phyloP scores from a whole-genome alignment of 306 rosid genomes.

The Sesbania bispinosa region DNA sequence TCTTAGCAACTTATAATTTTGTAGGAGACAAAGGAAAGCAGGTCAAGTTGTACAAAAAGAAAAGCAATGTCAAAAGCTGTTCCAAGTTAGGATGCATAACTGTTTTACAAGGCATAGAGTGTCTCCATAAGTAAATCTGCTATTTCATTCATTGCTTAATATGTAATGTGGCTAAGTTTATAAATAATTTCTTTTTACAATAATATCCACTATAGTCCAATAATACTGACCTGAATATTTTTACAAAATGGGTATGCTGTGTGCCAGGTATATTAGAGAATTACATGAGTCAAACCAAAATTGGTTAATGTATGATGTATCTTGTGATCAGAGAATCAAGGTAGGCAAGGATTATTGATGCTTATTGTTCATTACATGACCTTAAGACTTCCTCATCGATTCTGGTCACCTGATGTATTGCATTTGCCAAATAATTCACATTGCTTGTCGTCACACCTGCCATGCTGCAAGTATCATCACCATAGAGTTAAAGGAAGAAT shows the following conservation, averaged over 20 bases:
- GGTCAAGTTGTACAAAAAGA: not conserved
- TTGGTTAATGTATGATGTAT: not conserved
- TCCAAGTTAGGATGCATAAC: too few species aligned
- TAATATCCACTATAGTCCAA: not conserved
- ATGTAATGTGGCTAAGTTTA: too few species aligned
- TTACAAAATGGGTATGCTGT: not conserved
- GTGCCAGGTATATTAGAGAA: not conserved
- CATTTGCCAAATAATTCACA: slow-evolving; percentile 43
- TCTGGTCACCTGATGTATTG: slow-evolving; percentile 31
- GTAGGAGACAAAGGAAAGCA: not conserved
- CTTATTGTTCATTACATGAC: not conserved
- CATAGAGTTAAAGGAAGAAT: not conserved
- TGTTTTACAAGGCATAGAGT: too few species aligned
- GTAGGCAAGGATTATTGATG: not conserved
- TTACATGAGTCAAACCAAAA: not conserved
- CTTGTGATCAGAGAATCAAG: not conserved
- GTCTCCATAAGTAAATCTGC: too few species aligned
- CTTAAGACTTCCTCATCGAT: slow-evolving; percentile 14
- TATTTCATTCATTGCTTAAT: too few species aligned
- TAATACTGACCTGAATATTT: not conserved
- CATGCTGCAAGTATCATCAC: slow-evolving; percentile 52
- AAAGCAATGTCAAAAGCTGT: too few species aligned
- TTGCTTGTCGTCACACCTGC: slow-evolving; percentile 61
- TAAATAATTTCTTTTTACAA: too few species aligned
- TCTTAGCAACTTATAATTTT: not conserved